Evolutionary conservation across 768 basidiomycete genomes (phyloP), one percentile per base, ranked within the genome.

Genomic region (Strobilomyces dryophilus): DNA sequence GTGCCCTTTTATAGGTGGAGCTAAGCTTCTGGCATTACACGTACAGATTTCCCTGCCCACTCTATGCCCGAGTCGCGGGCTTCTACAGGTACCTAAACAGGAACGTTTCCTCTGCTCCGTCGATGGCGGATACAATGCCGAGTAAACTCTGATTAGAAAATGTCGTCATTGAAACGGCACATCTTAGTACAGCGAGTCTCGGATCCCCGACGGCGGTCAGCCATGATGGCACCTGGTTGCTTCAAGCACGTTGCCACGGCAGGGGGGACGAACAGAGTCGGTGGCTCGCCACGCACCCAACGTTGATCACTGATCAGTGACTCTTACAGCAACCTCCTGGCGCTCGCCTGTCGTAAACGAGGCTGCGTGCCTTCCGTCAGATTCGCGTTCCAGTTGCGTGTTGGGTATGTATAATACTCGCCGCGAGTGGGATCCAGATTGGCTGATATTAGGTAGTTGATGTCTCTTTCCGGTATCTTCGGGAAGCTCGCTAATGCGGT

Each of bases 51-150:
- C 55, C 55, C 24, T 48, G 26, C 26, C 60, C 65, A 34, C 54
- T 53, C 51, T 60, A 65, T 39, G 17, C 48, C 65, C 64, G 60
- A 41, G 41, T 40, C 44, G 45, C 52, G 52, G 52, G 29, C 52
- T 57, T 57, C 57, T 29, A 29, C 29, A 53, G 54, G 52, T 54
- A 42, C 43, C 58, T 57, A 45, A 27, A 49, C 39, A 5, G 35
- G 18, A 52, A 43, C 34, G 45, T 40, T 55, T 18, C 50, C 46
- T 14, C 31, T 53, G 12, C 27, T 61, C 66, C 66, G 62, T 64
- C 57, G 17, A 59, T 49, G 64, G 66, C 66, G 66, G 66, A 66
- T 68, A 35, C 49, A 5, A 36, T 55, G 26, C 43, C 55, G 66
- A n/a, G 37, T 42, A 24, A 14, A 17, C 35, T 11, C 37, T n/a